Evolutionary conservation across 1,284 basidiomycete genomes (phyloP), one percentile per base, ranked within the genome.

Genomic region (Porogramme epimiltina): DNA sequence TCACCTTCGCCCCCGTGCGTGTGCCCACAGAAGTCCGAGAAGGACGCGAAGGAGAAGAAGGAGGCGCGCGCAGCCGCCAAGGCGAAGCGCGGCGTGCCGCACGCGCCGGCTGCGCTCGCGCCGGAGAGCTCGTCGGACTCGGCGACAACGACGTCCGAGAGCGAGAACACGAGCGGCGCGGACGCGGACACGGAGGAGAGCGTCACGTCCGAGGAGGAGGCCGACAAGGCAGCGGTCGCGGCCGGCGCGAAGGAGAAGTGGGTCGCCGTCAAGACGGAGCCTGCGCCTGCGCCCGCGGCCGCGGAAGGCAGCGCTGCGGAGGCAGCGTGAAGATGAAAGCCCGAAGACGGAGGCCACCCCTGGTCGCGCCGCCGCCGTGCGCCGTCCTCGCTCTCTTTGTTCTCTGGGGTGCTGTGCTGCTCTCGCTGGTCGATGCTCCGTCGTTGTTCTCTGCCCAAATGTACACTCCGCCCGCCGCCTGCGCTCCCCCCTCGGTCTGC

Each of bases 181-280:
- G 87, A 89, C 49, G 86, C 83, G 10, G 87, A 89, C 60, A 81
- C 80, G 23, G 87, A 89, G 67, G 85, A 85, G 62, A 88, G 84
- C 60, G 71, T 85, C 58, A 84, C 86, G 4, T 87, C 87, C 42
- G 87, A 89, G 59, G 85, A 86, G 57, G 85, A 85, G 59, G 66
- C 71, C 38, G 77, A 79, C 31, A 79, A 76, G 55, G 66, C 55
- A 44, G 49, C 58, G 11, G 46, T 51, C 25, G 71, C 70, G 24
- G 57, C 56, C 46, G 74, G 61, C 38, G 66, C 73, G 18, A 80
- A 79, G 63, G 85, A 89, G 65, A 88, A 86, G 63, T 90, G 89
- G 88, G 80, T 91, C 49, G 74, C 86, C 24, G 82, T 91, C 61
- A 75, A 79, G 61, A 69, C 65, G 33, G 66, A 75, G 39, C 47